These are phyloP conservation scores for Cochlearia excelsa DNA, from an alignment of 345 rosid genomes.

Conservation along the genomic window DNA sequence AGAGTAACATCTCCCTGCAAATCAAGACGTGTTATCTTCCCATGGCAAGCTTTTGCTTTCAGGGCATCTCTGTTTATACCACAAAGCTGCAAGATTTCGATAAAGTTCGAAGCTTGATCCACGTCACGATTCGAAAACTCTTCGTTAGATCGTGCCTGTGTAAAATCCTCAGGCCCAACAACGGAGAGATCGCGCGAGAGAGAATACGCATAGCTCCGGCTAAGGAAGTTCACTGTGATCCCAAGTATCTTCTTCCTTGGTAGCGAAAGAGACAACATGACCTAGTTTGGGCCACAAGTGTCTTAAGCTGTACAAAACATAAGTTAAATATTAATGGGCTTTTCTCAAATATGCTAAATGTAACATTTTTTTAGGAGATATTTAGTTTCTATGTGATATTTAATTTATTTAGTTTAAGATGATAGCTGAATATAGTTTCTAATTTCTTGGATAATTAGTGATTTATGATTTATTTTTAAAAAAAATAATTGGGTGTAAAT, in stretches of 20 bases:
- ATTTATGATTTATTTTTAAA: no score
- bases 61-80: slow-evolving; percentile 39
- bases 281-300: slow-evolving; percentile 21
- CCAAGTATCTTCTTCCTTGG: slow-evolving; percentile 11
- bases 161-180: background rate
- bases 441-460: no score
- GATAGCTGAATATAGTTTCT: no score
- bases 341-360: no score
- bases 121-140: slow-evolving; percentile 2
- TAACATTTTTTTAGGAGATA: background rate
- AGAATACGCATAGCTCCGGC: background rate
- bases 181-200: slow-evolving; percentile 5
- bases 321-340: background rate
- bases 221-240: slow-evolving; percentile 10
- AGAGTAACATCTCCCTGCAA: slow-evolving; percentile 41
- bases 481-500: no score
- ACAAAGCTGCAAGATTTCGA: slow-evolving; percentile 43
- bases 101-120: slow-evolving; percentile 34
- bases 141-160: background rate
- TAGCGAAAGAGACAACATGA: slow-evolving; percentile 24
- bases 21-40: slow-evolving; percentile 40
- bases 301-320: background rate
- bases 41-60: slow-evolving; percentile 54
- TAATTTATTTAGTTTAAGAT: no score
- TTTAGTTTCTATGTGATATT: no score